A percentile compares a stretch with the other conserved stretches of the same genome.
These are phyloP conservation scores for Hyparrhenia diplandra DNA, from an alignment of 176 grass and related monocot species.

Conservation along the genomic window DNA sequence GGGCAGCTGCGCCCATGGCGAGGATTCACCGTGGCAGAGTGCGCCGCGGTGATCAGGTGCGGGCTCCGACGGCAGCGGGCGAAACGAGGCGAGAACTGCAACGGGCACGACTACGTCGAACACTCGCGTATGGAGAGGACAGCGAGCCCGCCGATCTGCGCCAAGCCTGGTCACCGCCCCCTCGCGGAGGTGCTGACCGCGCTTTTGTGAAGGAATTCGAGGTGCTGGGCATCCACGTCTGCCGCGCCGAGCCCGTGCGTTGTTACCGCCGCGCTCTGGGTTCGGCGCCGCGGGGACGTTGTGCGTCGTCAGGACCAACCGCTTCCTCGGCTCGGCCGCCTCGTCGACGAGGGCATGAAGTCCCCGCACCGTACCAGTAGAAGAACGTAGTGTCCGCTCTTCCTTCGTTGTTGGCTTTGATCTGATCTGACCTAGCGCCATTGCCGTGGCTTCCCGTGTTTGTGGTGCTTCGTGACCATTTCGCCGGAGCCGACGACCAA, in stretches of 20 bases:
- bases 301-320: constrained; percentile 38
- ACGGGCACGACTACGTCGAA: not conserved
- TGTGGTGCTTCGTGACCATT: not conserved
- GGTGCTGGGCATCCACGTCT: not conserved
- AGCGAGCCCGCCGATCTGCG: not conserved
- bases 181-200: not conserved
- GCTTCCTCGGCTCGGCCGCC: constrained; percentile 47
- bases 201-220: not conserved
- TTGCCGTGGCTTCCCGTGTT: not conserved
- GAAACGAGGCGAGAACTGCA: not conserved
- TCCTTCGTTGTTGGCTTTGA: not conserved
- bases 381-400: not conserved
- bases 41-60: no score
- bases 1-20: no score
- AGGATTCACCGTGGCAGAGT: no score
- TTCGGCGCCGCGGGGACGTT: not conserved
- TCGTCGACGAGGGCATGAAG: constrained; percentile 24
- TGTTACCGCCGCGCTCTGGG: constrained; percentile 31
- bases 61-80: not conserved
- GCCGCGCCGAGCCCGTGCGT: not conserved
- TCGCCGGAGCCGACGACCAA: not conserved
- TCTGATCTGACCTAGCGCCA: not conserved
- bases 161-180: not conserved
- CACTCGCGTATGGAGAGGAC: not conserved
- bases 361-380: constrained; percentile 48